Conservation (phyloP, 202 grass and related monocot species). For the Thinopyrum obtusiflorum region DNA sequence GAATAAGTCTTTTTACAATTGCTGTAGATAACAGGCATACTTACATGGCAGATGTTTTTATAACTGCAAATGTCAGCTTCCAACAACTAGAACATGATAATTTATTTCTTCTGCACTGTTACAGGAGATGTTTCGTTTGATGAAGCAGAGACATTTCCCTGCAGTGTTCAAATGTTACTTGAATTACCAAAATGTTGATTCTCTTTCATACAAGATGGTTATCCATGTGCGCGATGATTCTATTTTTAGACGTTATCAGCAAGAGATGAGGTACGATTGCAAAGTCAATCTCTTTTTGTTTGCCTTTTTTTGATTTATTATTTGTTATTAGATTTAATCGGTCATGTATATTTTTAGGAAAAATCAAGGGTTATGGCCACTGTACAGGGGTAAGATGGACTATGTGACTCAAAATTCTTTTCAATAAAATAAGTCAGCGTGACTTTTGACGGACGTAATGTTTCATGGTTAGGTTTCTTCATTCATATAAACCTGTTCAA, state of each 20-base stretch:
- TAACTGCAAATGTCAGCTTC: background rate
- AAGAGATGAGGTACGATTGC: slow-evolving; percentile 80
- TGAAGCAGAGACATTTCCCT: slow-evolving; percentile 62
- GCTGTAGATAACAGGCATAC: background rate
- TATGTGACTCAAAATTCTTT: background rate
- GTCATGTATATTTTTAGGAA: slow-evolving; percentile 48
- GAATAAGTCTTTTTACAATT: slow-evolving; percentile 11
- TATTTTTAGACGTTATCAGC: slow-evolving; percentile 77
- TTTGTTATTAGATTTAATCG: background rate
- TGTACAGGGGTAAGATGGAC: slow-evolving; percentile 78
- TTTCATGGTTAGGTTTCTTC: slow-evolving; percentile 79
- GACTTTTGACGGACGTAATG: slow-evolving; percentile 14
- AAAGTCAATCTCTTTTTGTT: slow-evolving; percentile 9
- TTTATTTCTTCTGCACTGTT: slow-evolving; percentile 35
- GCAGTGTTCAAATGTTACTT: slow-evolving; percentile 79
- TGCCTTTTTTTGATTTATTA: background rate
- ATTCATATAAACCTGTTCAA: slow-evolving; percentile 93
- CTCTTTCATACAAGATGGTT: slow-evolving; percentile 88
- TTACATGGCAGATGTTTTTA: background rate
- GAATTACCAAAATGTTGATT: slow-evolving; percentile 78
- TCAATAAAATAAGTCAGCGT: background rate
- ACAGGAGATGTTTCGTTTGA: slow-evolving; percentile 82
- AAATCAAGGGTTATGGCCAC: slow-evolving; percentile 88
- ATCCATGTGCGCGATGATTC: slow-evolving; percentile 73
- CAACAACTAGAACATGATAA: background rate